Base-by-base conservation (phyloP, 139 green algal species). In the Chlamydomonas asymmetrica region DNA sequence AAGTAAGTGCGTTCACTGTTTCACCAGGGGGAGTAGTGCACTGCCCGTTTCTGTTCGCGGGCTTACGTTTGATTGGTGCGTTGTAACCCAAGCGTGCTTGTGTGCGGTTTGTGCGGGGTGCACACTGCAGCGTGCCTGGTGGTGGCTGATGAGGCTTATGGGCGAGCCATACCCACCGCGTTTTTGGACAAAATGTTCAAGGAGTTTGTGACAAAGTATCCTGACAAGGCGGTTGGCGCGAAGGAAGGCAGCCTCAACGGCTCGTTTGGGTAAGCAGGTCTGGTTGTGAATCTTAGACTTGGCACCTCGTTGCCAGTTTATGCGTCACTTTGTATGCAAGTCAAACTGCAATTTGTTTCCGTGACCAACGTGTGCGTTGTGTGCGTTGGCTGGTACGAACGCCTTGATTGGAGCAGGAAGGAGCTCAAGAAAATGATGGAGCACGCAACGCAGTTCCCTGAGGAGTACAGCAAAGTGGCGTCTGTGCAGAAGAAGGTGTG, bases 381-480 rank as follows among this genome's bases (percentile, higher is more conserved):
- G n/a, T n/a, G n/a, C n/a, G n/a, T n/a, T n/a, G n/a, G n/a, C n/a
- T n/a, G n/a, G n/a, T n/a, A n/a, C n/a, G n/a, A n/a, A n/a, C n/a
- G n/a, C n/a, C n/a, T n/a, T n/a, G n/a, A n/a, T n/a, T n/a, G n/a
- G n/a, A 54, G 54, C 88, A 93, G 88, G 57, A 89, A 91, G 35
- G 90, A 92, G 45, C 81, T 98, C 18, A 95, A 93, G 82, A 78
- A 93, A 73, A 88, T 94, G 80, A 97, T 98, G 92, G 90, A 98
- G 78, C 96, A 94, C 61, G 93, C 88, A 39, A 91, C 85, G 40
- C 82, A 91, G 72, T 93, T 95, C 71, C 95, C 95, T 8, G 95
- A 97, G 60, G 90, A 97, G 78, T 84, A 97, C 57, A 91, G 72
- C 52, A 97, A 97, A 70, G 90, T 97, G 29, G 86, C 90, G 7